Evolutionary conservation across 202 grass and related monocot species (phyloP), one percentile per base, ranked within the genome.

Genomic region (Alloteropsis angusta): DNA sequence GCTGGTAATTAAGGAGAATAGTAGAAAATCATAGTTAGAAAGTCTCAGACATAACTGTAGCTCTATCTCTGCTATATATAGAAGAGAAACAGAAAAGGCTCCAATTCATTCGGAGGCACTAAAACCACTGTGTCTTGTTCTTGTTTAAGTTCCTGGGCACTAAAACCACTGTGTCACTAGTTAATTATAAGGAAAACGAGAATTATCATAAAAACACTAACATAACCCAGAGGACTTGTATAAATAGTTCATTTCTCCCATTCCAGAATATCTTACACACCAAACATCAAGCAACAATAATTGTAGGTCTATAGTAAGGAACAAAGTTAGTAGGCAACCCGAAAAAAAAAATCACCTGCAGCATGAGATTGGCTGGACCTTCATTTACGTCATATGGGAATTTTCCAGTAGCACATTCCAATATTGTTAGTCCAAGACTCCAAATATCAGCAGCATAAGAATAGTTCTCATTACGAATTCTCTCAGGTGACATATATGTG

Each of bases 401-500:
- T 84, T 93, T 95, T 82, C 95, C 95, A 49, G 89, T 93, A 57
- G 84, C 89, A 85, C 95, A 98, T 78, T 98, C 95, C 74, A 98
- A 90, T 75, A 95, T 83, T 22, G 85, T 81, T 84, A 98, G 80
- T 64, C 95, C 95, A 87, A 98, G 83, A 74, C 95, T 98, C 95
- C 92, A 98, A 88, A 98, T 95, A 84, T 98, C 95, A 81, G 95
- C 95, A 65, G 95, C 50, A 71, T 89, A 98, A 52, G 92, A 98
- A 68, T 98, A 98, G 71, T 54, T 82, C 75, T 94, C 92, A 57
- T 94, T 98, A 79, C 92, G 89, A 72, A 98, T 98, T 90, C 95
- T 92, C 85, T 95, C 95, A 68, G 95, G 95, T 56, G 95, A 98
- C 95, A 98, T 98, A 83, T 98, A 98, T 36, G 89, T 95, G 56